Evolutionary conservation across 441 rosid species (phyloP).

Genomic region (Pelargonium myrrhifolium): DNA sequence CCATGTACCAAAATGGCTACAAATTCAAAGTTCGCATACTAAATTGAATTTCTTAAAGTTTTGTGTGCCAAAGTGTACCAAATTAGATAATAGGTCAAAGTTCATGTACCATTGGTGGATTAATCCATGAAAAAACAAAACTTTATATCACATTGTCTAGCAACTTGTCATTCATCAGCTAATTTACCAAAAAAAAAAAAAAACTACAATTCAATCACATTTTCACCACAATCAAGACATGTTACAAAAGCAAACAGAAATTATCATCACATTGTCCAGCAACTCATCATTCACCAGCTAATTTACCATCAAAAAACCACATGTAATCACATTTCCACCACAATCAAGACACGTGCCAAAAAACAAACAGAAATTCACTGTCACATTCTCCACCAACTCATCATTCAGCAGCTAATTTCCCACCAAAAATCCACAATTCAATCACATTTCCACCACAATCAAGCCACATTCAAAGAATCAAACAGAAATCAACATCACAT

Average conservation of each 20-base stretch:
- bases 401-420: no score
- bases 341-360: no score
- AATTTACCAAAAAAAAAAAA: neutral
- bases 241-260: neutral
- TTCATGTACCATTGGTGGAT: no score
- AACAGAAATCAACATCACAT: no score
- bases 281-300: neutral
- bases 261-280: neutral
- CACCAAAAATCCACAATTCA: neutral
- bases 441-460: neutral
- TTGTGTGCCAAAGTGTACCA: no score
- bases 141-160: neutral
- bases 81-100: no score
- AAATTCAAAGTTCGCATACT: no score
- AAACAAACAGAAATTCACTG: no score
- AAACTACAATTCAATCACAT: neutral
- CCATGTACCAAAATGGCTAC: no score
- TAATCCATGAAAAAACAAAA: slow-evolving; percentile 8
- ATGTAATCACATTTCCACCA: no score
- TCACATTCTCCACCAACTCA: no score
- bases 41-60: no score
- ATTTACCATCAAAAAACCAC: neutral
- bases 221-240: neutral
- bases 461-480: neutral
- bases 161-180: neutral